Percentiles rank a stretch among this genome's conserved stretches.
These are phyloP conservation scores for Podila epigama DNA, from an alignment of 192 early-diverging fungal genomes.

Conservation along the genomic window DNA sequence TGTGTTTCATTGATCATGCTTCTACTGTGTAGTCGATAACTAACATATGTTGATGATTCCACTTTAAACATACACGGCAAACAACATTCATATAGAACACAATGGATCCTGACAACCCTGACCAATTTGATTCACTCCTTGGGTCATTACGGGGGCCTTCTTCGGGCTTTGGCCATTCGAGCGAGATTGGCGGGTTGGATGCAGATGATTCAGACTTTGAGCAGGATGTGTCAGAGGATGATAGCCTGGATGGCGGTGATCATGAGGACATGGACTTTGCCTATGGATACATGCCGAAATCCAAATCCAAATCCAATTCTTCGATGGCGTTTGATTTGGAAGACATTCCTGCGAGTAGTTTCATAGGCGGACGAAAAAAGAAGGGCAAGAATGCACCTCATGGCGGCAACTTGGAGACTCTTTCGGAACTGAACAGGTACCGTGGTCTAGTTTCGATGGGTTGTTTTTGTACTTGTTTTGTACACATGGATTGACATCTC, in stretches of 20 bases:
- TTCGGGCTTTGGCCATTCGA: constrained; percentile 18
- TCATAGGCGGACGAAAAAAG: background rate
- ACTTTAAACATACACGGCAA: no score
- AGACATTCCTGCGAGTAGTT: background rate
- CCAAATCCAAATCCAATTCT: background rate
- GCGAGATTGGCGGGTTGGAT: constrained; percentile 21
- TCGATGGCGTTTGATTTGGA: background rate
- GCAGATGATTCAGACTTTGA: constrained; percentile 26
- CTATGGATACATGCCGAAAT: background rate
- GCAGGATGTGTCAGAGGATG: constrained; percentile 6
- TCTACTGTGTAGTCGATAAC: background rate
- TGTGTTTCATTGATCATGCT: no score
- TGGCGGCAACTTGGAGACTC: constrained; percentile 4
- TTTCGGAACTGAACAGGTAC: constrained; percentile 12
- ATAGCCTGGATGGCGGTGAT: constrained; percentile 10
- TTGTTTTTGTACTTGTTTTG: background rate
- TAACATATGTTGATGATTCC: no score
- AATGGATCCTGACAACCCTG: constrained; percentile 16
- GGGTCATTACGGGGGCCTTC: background rate
- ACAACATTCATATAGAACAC: constrained; percentile 14
- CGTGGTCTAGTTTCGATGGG: background rate
- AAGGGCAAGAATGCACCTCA: background rate
- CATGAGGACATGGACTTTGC: constrained; percentile 21
- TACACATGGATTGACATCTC: background rate
- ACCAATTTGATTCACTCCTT: constrained; percentile 1